Evolutionary conservation across 345 rosid species (phyloP), one percentile per base, ranked within the genome.

Genomic region (Moricandia arvensis): DNA sequence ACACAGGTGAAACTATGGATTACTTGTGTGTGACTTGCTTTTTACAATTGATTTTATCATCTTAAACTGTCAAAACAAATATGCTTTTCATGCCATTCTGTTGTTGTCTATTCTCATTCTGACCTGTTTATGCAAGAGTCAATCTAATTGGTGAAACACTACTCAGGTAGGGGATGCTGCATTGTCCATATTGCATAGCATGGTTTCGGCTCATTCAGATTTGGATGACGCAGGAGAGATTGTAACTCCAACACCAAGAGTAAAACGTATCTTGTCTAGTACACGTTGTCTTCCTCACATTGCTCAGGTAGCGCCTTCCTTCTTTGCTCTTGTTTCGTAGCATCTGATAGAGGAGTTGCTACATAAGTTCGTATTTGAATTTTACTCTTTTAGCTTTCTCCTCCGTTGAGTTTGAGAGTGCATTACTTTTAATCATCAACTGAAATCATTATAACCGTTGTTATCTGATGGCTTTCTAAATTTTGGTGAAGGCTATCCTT

Each of bases 151-250:
- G 60, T 59, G 33, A 63, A 41, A 61, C 33, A 72, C 45, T 76
- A 68, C 31, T 4, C 79, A 95, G 99, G 87, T 90, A 64, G 99
- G 99, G 77, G 99, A 95, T 75, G 91, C 91, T 61, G 98, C 99
- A 71, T 86, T 90, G 76, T 88, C 90, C 68, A 90, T 95, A 79
- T 79, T 95, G 82, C 99, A 92, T 76, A 87, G 94, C 88, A 95
- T 95, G 99, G 99, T 90, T 75, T 88, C 94, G 67, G 96, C 98
- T 34, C 99, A 93, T 88, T 95, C 99, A 73, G 99, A 95, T 83
- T 79, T 95, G 72, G 99, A 95, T 84, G 99, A 95, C 77, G 99
- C 99, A 62, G 99, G 99, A 79, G 99, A 95, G 87, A 87, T 92
- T 73, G 99, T 95, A 61, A 95, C 99, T 49, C 99, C 99, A 79